These are phyloP conservation scores for Pyricularia grisea DNA, from an alignment of 2,329 filamentous ascomycete species.

Conservation along the genomic window DNA sequence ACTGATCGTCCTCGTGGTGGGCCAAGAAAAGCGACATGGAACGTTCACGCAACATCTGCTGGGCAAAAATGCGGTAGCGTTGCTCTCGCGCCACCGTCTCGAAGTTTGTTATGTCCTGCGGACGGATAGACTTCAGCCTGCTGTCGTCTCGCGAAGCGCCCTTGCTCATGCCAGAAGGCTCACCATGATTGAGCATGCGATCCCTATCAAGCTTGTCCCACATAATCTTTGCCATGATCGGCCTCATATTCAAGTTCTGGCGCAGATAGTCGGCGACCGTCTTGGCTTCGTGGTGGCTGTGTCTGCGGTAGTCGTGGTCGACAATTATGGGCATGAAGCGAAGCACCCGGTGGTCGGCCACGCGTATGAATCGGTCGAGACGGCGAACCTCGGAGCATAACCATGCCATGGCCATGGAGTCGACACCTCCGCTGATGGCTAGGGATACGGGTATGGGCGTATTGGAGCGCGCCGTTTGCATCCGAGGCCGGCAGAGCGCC, in stretches of 20 bases:
- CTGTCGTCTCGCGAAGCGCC: slow-evolving; percentile 12
- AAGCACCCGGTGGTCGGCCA: slow-evolving; percentile 34
- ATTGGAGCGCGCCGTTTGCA: slow-evolving; percentile 18
- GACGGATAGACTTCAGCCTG: not conserved
- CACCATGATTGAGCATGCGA: not conserved
- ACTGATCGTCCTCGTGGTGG: slow-evolving; percentile 85
- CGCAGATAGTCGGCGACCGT: slow-evolving; percentile 28
- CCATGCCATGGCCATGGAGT: slow-evolving; percentile 91
- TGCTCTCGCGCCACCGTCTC: slow-evolving; percentile 67
- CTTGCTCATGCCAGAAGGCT: not conserved
- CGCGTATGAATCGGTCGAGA: slow-evolving; percentile 20
- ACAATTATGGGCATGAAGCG: slow-evolving; percentile 39
- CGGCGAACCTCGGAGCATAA: slow-evolving; percentile 48
- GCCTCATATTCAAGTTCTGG: slow-evolving; percentile 21
- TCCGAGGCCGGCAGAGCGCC: slow-evolving; percentile 39
- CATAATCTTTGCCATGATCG: slow-evolving; percentile 23
- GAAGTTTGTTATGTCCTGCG: slow-evolving; percentile 44
- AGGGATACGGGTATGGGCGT: slow-evolving; percentile 39
- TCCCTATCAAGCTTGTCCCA: slow-evolving; percentile 29
- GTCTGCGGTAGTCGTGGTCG: slow-evolving; percentile 47
- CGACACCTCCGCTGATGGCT: slow-evolving; percentile 84
- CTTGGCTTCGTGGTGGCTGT: slow-evolving; percentile 41
- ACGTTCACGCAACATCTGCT: slow-evolving; percentile 38
- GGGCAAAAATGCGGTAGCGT: slow-evolving; percentile 64
- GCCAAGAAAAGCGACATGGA: slow-evolving; percentile 62